These are phyloP conservation scores for Simplicillium aogashimaense DNA, from an alignment of 2,329 filamentous ascomycete genomes.

Conservation along the genomic window DNA sequence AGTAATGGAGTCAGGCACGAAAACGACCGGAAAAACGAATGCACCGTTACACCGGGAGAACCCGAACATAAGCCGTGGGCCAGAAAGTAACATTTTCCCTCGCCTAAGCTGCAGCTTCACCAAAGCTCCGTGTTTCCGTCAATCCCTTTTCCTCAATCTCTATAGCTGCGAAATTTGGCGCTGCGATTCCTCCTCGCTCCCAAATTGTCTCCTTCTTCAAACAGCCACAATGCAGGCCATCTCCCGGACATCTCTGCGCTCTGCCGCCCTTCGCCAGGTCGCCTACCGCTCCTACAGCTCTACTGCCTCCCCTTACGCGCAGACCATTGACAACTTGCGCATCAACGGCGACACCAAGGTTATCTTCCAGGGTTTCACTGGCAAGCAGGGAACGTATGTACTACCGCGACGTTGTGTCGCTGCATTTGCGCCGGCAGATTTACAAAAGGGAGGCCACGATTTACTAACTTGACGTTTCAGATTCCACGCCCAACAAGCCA, in stretches of 20 bases:
- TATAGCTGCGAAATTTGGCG: neutral
- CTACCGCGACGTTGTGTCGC: neutral
- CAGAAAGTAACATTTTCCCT: constrained; percentile 1
- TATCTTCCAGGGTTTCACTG: constrained; percentile 94
- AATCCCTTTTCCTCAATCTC: constrained; percentile 5
- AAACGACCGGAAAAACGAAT: constrained; percentile 6
- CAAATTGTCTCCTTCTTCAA: constrained; percentile 4
- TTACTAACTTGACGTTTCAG: constrained; percentile 32
- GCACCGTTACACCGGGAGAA: constrained; percentile 5
- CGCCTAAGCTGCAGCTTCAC: neutral
- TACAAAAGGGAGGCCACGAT: constrained; percentile 6
- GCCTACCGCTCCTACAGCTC: constrained; percentile 67
- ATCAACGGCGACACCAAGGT: constrained; percentile 93
- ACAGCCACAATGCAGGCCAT: constrained; percentile 69
- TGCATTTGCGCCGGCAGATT: neutral
- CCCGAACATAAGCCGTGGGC: constrained; percentile 5
- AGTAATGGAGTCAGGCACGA: constrained; percentile 3
- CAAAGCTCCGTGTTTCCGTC: constrained; percentile 4
- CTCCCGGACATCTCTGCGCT: constrained; percentile 58
- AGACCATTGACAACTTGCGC: constrained; percentile 76
- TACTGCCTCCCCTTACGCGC: constrained; percentile 56
- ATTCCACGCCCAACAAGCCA: constrained; percentile 95
- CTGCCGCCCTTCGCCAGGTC: constrained; percentile 56
- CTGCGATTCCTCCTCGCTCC: too few relatives aligned
- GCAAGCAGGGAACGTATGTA: constrained; percentile 87